Conservation (phyloP, 345 rosid genomes). For the Arabidopsis thaliana region DNA sequence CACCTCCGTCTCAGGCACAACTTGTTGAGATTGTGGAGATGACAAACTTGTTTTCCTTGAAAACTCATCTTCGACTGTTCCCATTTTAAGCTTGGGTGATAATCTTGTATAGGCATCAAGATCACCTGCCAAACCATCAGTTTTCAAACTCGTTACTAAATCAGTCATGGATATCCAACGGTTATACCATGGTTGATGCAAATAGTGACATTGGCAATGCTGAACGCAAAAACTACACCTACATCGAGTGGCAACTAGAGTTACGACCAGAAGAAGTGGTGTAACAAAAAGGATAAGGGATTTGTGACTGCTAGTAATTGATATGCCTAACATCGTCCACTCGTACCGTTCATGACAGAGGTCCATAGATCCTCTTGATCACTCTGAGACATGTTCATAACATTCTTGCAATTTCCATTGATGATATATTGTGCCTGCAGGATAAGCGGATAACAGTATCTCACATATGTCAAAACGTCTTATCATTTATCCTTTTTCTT, state of each 20-base stretch:
- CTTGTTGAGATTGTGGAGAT: slow-evolving; percentile 52
- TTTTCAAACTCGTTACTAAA: slow-evolving; percentile 14
- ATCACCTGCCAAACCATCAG: slow-evolving; percentile 61
- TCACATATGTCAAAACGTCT: not conserved
- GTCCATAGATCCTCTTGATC: slow-evolving; percentile 91
- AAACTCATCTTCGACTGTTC: slow-evolving; percentile 68
- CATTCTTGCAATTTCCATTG: slow-evolving; percentile 94
- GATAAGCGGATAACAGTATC: slow-evolving; percentile 16
- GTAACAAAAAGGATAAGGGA: not conserved
- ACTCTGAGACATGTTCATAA: slow-evolving; percentile 93
- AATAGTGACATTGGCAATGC: slow-evolving; percentile 23
- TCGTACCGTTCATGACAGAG: slow-evolving; percentile 80
- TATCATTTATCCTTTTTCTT: not conserved
- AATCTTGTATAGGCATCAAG: slow-evolving; percentile 71
- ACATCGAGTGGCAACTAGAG: slow-evolving; percentile 3
- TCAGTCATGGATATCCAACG: not conserved
- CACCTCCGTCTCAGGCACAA: slow-evolving; percentile 54
- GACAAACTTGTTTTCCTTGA: slow-evolving; percentile 42
- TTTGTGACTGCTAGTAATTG: not conserved
- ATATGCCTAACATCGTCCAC: slow-evolving; percentile 21
- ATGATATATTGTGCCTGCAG: slow-evolving; percentile 89
- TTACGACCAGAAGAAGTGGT: slow-evolving; percentile 12
- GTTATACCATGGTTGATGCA: not conserved
- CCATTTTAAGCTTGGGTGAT: slow-evolving; percentile 85
- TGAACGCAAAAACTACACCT: slow-evolving; percentile 28